phyloP scores from a whole-genome alignment of 768 basidiomycete species.

The Amanita exitialis region DNA sequence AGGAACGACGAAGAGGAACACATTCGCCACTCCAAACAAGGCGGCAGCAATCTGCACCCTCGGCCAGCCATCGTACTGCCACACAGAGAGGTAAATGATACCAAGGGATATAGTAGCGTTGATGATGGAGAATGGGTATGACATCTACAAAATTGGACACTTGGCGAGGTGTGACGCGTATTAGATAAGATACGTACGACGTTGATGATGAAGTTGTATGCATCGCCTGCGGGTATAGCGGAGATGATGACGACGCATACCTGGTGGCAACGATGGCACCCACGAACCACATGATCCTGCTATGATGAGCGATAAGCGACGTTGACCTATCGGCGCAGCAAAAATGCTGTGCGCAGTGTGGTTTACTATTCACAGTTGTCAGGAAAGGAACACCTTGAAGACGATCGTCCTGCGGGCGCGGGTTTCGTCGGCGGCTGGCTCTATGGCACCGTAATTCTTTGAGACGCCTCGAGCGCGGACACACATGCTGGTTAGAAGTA shows the following conservation, averaged over 20 bases:
- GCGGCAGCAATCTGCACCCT: conserved; percentile 27
- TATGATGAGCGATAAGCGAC: conserved; percentile 36
- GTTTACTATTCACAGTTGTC: background rate
- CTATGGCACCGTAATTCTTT: background rate
- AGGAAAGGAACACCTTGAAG: conserved; percentile 37
- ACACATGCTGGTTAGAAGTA: too few species aligned
- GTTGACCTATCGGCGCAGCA: conserved; percentile 59
- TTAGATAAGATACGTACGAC: background rate
- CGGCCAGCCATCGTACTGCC: conserved; percentile 20
- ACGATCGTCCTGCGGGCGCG: conserved; percentile 26
- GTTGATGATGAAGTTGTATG: background rate
- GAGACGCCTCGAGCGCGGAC: too few species aligned
- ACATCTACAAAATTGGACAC: too few species aligned
- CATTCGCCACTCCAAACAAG: conserved; percentile 36
- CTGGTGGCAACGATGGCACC: conserved; percentile 54
- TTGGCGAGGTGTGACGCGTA: background rate
- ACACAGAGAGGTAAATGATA: conserved; percentile 28
- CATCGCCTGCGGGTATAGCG: background rate
- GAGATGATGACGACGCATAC: conserved; percentile 50
- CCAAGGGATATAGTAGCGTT: conserved; percentile 44
- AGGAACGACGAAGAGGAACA: conserved; percentile 48
- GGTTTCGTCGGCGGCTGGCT: background rate
- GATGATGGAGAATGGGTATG: conserved; percentile 32
- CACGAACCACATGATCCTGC: conserved; percentile 50
- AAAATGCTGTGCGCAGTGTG: conserved; percentile 39